phyloP scores from a whole-genome alignment of 148 eudicot species.

The Rheum nobile region DNA sequence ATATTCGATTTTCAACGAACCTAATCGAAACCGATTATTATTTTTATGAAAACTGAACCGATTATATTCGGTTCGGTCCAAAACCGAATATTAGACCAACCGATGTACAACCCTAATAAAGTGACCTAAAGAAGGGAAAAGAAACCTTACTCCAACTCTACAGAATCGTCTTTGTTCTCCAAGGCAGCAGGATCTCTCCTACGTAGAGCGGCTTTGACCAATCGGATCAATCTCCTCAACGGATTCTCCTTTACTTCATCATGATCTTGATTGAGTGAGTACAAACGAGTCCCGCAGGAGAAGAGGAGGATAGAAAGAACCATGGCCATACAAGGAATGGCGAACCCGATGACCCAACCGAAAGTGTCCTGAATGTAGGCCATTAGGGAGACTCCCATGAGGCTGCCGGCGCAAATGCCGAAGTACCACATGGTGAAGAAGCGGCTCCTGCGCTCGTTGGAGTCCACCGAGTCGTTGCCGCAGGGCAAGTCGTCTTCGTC shows the following conservation, averaged over 20 bases:
- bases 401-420: conserved; percentile 76
- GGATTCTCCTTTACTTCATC: neutral
- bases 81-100: too few species aligned
- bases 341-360: conserved; percentile 88
- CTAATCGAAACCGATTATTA: too few species aligned
- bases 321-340: conserved; percentile 61
- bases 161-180: conserved; percentile 14
- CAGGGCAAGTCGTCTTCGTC: conserved; percentile 37
- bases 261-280: conserved; percentile 16
- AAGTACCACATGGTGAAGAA: conserved; percentile 97
- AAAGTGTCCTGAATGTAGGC: conserved; percentile 68
- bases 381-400: conserved; percentile 65
- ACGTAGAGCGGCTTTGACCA: conserved; percentile 22
- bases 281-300: conserved; percentile 33
- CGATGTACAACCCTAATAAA: too few species aligned
- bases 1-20: too few species aligned
- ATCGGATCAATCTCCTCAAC: conserved; percentile 13
- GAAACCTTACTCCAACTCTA: conserved; percentile 67
- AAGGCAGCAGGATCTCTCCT: conserved; percentile 14
- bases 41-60: too few species aligned
- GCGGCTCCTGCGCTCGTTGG: conserved; percentile 41
- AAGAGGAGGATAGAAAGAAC: conserved; percentile 41
- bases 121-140: neutral
- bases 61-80: too few species aligned
- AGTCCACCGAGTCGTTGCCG: conserved; percentile 13